Evolutionary conservation across 139 green algal genomes (phyloP).

Genomic region (Haematococcus lacustris): DNA sequence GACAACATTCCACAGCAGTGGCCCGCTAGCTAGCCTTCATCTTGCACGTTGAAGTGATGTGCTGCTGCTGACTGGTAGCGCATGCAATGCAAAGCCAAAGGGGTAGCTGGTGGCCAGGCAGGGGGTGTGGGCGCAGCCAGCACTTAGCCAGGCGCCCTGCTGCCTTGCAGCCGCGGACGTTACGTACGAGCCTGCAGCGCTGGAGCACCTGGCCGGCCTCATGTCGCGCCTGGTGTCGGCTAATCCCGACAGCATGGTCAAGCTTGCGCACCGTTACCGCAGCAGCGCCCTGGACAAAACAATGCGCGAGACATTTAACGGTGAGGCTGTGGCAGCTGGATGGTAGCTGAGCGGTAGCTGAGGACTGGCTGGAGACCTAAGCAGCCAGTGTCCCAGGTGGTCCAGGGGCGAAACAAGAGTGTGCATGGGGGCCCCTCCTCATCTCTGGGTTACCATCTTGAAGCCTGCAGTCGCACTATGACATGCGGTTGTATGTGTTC

Average conservation of each 20-base stretch:
- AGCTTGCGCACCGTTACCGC: slow-evolving; percentile 18
- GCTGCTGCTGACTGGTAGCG: too few relatives aligned
- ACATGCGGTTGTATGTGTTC: too few relatives aligned
- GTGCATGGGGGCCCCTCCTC: not conserved
- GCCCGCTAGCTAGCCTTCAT: too few relatives aligned
- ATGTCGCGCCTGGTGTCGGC: slow-evolving; percentile 5
- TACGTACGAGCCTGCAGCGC: slow-evolving; percentile 26
- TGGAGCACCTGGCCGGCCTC: slow-evolving; percentile 57
- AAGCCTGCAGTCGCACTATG: not conserved
- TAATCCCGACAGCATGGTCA: slow-evolving; percentile 5
- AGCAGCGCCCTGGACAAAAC: slow-evolving; percentile 20
- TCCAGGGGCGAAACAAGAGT: not conserved
- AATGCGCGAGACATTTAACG: slow-evolving; percentile 18
- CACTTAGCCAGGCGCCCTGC: too few relatives aligned
- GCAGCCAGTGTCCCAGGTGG: not conserved
- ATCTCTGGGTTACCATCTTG: not conserved
- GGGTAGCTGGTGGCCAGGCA: too few relatives aligned
- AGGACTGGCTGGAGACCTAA: not conserved
- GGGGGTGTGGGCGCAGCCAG: too few relatives aligned
- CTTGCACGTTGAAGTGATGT: too few relatives aligned
- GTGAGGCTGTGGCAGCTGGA: slow-evolving; percentile 4
- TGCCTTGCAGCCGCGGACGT: not conserved
- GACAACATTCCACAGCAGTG: too few relatives aligned
- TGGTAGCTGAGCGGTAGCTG: not conserved
- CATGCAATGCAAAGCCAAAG: too few relatives aligned